phyloP scores from a whole-genome alignment of 345 rosid genomes.

The Triadica sebifera region DNA sequence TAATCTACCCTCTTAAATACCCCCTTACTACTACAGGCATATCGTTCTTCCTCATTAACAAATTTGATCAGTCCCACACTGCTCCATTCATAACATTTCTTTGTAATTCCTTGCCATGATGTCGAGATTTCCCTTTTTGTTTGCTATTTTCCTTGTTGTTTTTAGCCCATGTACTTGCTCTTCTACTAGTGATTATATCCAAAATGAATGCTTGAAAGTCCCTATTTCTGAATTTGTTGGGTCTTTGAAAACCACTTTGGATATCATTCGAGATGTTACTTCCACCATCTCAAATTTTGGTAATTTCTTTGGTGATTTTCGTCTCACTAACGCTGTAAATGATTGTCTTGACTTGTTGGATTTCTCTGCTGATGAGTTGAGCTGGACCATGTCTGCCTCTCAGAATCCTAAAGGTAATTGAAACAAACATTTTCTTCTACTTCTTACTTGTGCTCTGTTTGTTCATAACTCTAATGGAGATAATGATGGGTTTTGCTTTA shows the following conservation, averaged over 20 bases:
- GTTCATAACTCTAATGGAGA: neutral
- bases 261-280: constrained; percentile 32
- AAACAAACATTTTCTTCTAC: neutral
- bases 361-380: constrained; percentile 50
- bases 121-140: neutral
- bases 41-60: neutral
- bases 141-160: neutral
- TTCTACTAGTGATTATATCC: neutral
- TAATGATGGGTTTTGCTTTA: neutral
- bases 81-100: no score
- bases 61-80: no score
- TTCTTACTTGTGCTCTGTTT: neutral
- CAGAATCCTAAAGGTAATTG: constrained; percentile 47
- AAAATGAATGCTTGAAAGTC: constrained; percentile 39
- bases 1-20: constrained; percentile 6
- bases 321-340: constrained; percentile 37
- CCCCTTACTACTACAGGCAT: neutral
- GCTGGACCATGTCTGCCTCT: constrained; percentile 59
- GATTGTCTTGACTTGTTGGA: constrained; percentile 74
- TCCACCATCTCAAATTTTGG: constrained; percentile 37
- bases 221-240: constrained; percentile 39
- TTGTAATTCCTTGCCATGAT: neutral
- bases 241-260: constrained; percentile 39
- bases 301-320: constrained; percentile 33
- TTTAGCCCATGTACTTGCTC: neutral